Evolutionary conservation across 31 red algal species (phyloP).

Genomic region (Odonthalia washingtoniensis): DNA sequence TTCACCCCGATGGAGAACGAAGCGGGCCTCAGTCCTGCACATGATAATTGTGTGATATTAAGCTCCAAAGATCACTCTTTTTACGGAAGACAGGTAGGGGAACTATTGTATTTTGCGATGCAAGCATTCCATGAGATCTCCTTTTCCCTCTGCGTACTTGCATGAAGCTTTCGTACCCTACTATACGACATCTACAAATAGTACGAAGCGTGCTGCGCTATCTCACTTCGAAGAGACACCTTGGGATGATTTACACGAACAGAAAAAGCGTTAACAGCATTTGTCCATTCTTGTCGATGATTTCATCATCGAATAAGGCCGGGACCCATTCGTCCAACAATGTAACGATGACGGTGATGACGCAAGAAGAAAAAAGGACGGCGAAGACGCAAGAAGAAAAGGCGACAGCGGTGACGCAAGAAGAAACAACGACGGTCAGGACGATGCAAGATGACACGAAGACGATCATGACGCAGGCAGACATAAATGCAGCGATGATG

Average conservation of each 20-base stretch:
- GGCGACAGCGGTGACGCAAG: too few relatives aligned
- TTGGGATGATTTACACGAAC: not conserved
- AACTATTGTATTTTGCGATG: constrained; percentile 8
- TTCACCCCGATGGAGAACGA: not conserved
- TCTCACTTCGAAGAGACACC: not conserved
- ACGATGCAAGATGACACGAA: too few relatives aligned
- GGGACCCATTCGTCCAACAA: too few relatives aligned
- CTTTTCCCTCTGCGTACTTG: not conserved
- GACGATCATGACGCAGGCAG: too few relatives aligned
- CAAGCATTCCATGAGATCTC: constrained; percentile 6
- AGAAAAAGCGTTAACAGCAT: not conserved
- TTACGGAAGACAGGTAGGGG: not conserved
- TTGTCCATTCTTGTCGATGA: not conserved
- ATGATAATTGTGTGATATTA: not conserved
- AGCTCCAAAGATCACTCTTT: not conserved
- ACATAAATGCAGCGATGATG: too few relatives aligned
- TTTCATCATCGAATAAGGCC: too few relatives aligned
- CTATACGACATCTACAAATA: not conserved
- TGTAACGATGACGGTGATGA: too few relatives aligned
- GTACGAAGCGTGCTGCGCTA: not conserved
- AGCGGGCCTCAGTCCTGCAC: not conserved
- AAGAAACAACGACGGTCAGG: too few relatives aligned
- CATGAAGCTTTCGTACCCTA: not conserved
- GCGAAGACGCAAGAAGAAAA: too few relatives aligned
- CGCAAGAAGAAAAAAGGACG: too few relatives aligned